Conservation (phyloP, 139 green algal genomes). For the Chlorella sp. region DNA sequence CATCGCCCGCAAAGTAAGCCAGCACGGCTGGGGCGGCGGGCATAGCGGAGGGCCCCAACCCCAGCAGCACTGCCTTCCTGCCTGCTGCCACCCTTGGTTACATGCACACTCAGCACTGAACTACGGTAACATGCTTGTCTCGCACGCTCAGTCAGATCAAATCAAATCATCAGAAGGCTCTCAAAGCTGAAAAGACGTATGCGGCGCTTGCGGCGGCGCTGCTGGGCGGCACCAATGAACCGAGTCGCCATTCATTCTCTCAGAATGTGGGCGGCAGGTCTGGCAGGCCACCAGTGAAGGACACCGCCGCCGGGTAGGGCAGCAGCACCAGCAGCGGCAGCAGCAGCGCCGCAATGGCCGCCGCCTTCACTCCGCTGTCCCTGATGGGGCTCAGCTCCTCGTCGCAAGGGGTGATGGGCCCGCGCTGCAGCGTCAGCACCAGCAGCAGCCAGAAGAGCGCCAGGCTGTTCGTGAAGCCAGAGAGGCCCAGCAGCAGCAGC, state of each 20-base stretch:
- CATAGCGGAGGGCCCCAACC: too few relatives aligned
- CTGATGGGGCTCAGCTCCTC: slow-evolving; percentile 50
- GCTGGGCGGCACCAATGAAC: too few relatives aligned
- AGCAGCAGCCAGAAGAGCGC: slow-evolving; percentile 86
- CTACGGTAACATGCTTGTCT: too few relatives aligned
- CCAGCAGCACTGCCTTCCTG: too few relatives aligned
- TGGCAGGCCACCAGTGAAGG: slow-evolving; percentile 8
- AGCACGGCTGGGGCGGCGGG: too few relatives aligned
- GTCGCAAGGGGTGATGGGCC: slow-evolving; percentile 69
- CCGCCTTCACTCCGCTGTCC: slow-evolving; percentile 1
- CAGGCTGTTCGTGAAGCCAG: slow-evolving; percentile 66
- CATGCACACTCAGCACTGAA: too few relatives aligned
- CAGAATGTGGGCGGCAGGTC: slow-evolving; percentile 31
- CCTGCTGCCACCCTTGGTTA: too few relatives aligned
- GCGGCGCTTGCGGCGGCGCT: neutral
- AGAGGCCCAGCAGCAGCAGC: slow-evolving; percentile 66
- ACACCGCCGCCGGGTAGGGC: slow-evolving; percentile 60
- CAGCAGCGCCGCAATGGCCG: slow-evolving; percentile 50
- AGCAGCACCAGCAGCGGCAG: slow-evolving; percentile 79
- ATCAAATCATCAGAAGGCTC: neutral
- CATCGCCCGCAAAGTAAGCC: too few relatives aligned
- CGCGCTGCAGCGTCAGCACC: slow-evolving; percentile 79
- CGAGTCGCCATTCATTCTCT: neutral
- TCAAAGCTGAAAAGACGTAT: too few relatives aligned
- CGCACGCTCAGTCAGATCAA: neutral